Conservation (phyloP, 2,329 filamentous ascomycete species). For the Monilinia laxa region DNA sequence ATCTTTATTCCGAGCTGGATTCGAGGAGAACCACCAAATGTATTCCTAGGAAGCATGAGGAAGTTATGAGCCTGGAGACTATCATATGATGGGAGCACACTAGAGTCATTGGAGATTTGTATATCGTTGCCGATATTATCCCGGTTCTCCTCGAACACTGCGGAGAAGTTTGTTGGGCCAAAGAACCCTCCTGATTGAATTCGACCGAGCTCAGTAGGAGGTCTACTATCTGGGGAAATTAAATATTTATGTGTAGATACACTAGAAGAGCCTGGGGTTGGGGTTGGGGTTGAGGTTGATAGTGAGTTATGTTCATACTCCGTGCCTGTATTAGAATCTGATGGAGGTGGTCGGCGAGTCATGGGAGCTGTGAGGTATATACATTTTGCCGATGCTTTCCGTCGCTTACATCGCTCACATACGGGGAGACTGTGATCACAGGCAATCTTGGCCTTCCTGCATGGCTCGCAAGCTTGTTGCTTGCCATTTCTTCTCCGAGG, state of each 20-base stretch:
- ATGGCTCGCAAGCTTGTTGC: slow-evolving; percentile 32
- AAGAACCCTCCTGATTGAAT: slow-evolving; percentile 30
- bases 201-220: slow-evolving; percentile 8
- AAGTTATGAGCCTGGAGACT: slow-evolving; percentile 37
- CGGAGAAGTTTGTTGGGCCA: slow-evolving; percentile 39
- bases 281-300: slow-evolving; percentile 3
- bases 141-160: slow-evolving; percentile 38
- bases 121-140: slow-evolving; percentile 35
- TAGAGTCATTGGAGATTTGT: slow-evolving; percentile 35
- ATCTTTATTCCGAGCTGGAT: slow-evolving; percentile 36
- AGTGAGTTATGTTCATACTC: slow-evolving; percentile 1
- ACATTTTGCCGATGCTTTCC: slow-evolving; percentile 32
- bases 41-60: slow-evolving; percentile 34
- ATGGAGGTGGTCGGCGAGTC: slow-evolving; percentile 26
- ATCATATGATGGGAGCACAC: slow-evolving; percentile 28
- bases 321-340: neutral
- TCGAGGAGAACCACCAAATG: slow-evolving; percentile 31
- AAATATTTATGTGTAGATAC: neutral
- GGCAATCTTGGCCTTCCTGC: slow-evolving; percentile 37
- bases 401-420: slow-evolving; percentile 35
- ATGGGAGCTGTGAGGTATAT: slow-evolving; percentile 37
- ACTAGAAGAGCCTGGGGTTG: neutral
- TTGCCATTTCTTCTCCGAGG: slow-evolving; percentile 37
- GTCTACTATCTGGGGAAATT: slow-evolving; percentile 8
- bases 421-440: slow-evolving; percentile 37